Base-by-base conservation (phyloP, 108 stramenopile genomes). In the Skeletonema marinoi region DNA sequence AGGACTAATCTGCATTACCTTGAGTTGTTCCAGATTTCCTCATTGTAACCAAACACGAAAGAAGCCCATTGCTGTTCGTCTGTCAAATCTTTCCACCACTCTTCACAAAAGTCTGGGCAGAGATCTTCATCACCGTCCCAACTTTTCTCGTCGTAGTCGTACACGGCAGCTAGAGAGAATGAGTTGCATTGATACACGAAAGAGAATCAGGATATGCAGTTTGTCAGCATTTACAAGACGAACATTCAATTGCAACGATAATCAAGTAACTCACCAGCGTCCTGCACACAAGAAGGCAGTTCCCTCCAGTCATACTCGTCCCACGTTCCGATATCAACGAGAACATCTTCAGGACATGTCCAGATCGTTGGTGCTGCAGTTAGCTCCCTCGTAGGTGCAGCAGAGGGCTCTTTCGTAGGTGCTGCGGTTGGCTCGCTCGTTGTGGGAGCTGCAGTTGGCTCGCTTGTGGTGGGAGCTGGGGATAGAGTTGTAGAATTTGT, bases 341-440 rank as follows among this genome's bases (percentile, higher is more conserved):
- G 16, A n/a, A n/a, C 16, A 16, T 46, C 44, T 5, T 0, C 44
- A n/a, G 44, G 16, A 46, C 44, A 46, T n/a, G 16, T 4, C 44
- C 16, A 16, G 2, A n/a, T 5, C 11, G 44, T 46, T n/a, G 44
- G 44, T n/a, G 44, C 16, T n/a, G 0, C 3, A n/a, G 44, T 46
- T 46, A 16, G 44, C 44, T 46, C 16, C 2, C 7, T 2, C 39
- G 39, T 9, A 0, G 30, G 59, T 60, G 14, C 8, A 2, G 59
- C 13, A 60, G 59, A 8, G 2, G 59, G 12, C 59, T 60, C 59
- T 4, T 12, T 60, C 7, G 33, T 54, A 0, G 77, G 77, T 14
- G 75, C 3, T 50, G 21, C 29, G n/a, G 33, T 65, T 16, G 77
- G 77, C 3, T 32, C 38, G 42, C 54, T 60, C 6, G 69, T 42